These are phyloP conservation scores for Vitis hybrid DNA, from an alignment of 177 flowering plant species.

Conservation along the genomic window DNA sequence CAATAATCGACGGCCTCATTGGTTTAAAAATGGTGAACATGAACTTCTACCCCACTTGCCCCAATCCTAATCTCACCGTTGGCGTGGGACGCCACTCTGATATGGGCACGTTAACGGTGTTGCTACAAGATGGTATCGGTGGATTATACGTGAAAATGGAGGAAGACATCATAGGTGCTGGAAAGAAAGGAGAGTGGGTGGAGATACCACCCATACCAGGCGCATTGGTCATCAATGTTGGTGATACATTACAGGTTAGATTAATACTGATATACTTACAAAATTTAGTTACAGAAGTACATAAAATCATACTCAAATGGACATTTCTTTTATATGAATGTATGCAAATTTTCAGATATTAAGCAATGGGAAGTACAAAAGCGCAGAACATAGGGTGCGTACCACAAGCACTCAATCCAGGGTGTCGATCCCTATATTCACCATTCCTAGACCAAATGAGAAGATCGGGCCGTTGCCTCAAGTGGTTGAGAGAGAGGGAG, in stretches of 20 bases:
- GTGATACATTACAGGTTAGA: conserved; percentile 38
- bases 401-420: conserved; percentile 33
- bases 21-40: conserved; percentile 31
- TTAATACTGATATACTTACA: neutral
- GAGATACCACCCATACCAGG: conserved; percentile 40
- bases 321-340: neutral
- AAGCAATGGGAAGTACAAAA: conserved; percentile 43
- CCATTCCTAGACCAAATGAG: conserved; percentile 19
- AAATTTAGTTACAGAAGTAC: neutral
- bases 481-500: conserved; percentile 29
- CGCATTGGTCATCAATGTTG: conserved; percentile 48
- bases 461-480: conserved; percentile 35
- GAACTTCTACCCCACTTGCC: conserved; percentile 50
- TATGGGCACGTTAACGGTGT: conserved; percentile 34
- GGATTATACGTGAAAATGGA: conserved; percentile 42
- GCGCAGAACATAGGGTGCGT: conserved; percentile 46
- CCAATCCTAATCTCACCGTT: conserved; percentile 39
- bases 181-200: conserved; percentile 31
- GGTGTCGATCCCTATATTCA: conserved; percentile 37
- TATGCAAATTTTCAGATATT: conserved; percentile 19
- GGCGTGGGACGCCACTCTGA: conserved; percentile 49
- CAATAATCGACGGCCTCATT: conserved; percentile 20
- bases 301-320: too few species aligned
- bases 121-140: conserved; percentile 49
- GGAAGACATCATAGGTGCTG: conserved; percentile 1